Evolutionary conservation across 371 early-diverging fungal genomes (phyloP).

Genomic region (Mycotypha africana): DNA sequence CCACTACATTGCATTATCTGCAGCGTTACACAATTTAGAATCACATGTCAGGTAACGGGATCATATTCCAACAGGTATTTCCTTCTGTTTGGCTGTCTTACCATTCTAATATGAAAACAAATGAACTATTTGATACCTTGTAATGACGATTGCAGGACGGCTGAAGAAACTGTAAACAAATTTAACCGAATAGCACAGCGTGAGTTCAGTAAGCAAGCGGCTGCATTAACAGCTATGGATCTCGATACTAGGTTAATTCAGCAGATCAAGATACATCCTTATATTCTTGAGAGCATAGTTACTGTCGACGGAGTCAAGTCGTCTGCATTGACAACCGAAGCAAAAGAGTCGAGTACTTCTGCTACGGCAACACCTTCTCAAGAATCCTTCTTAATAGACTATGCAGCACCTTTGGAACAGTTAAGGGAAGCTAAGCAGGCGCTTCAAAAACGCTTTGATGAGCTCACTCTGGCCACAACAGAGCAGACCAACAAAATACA

Average conservation of each 20-base stretch:
- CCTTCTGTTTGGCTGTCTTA: neutral
- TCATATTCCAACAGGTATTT: neutral
- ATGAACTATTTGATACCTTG: neutral
- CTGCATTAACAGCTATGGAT: constrained; percentile 5
- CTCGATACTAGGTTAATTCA: constrained; percentile 4
- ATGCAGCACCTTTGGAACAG: too few species aligned
- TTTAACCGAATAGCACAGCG: constrained; percentile 23
- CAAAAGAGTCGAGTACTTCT: constrained; percentile 3
- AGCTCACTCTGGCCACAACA: too few species aligned
- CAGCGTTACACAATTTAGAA: constrained; percentile 14
- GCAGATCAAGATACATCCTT: constrained; percentile 9
- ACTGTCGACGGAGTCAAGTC: neutral
- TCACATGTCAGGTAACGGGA: constrained; percentile 10
- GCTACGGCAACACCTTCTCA: constrained; percentile 8
- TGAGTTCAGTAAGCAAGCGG: constrained; percentile 13
- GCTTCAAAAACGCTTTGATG: constrained; percentile 2
- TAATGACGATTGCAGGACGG: constrained; percentile 5
- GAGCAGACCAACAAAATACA: constrained; percentile 3
- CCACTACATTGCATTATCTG: constrained; percentile 11
- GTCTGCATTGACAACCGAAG: neutral
- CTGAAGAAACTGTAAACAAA: constrained; percentile 13
- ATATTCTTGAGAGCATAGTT: neutral
- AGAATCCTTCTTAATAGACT: constrained; percentile 4
- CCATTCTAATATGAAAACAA: neutral
- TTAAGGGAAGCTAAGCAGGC: constrained; percentile 1